A percentile compares a stretch with the other conserved stretches of the same genome.
These are phyloP conservation scores for Hypericum perforatum DNA, from an alignment of 345 rosid species.

Conservation along the genomic window DNA sequence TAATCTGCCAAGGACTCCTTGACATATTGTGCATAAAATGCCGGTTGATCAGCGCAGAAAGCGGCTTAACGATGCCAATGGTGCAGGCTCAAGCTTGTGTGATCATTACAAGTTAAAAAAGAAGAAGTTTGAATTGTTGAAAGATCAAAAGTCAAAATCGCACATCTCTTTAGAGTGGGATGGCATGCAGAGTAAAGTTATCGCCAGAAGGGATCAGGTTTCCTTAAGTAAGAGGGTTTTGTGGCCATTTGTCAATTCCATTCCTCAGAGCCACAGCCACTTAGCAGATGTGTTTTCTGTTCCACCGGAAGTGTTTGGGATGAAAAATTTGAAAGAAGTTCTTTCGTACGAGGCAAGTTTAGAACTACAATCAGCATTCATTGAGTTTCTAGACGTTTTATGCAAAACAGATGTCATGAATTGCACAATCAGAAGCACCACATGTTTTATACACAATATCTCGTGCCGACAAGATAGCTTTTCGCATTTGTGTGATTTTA, in stretches of 20 bases:
- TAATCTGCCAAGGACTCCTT: constrained; percentile 16
- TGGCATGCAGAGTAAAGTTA: constrained; percentile 39
- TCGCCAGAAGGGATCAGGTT: constrained; percentile 82
- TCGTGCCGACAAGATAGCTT: not conserved
- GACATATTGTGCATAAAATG: constrained; percentile 32
- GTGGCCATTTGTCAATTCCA: constrained; percentile 41
- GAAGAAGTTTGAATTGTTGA: constrained; percentile 40
- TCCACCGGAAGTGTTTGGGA: constrained; percentile 60
- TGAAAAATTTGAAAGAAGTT: constrained; percentile 56
- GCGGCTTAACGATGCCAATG: constrained; percentile 51
- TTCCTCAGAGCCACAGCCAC: constrained; percentile 25
- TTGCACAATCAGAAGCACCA: no score
- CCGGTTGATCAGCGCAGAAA: constrained; percentile 83
- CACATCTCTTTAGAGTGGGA: constrained; percentile 89
- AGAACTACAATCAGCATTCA: constrained; percentile 1
- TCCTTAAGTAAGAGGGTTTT: constrained; percentile 57
- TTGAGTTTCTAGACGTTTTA: no score
- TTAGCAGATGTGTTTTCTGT: constrained; percentile 60
- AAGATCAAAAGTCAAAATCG: constrained; percentile 40
- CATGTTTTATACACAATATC: constrained; percentile 10
- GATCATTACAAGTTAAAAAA: constrained; percentile 58
- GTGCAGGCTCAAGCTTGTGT: constrained; percentile 39
- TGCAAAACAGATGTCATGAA: no score
- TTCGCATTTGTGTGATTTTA: constrained; percentile 4
- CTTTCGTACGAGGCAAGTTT: constrained; percentile 63